These are phyloP conservation scores for Dorcoceras hygrometricum DNA, from an alignment of 257 asterid species.

Conservation along the genomic window DNA sequence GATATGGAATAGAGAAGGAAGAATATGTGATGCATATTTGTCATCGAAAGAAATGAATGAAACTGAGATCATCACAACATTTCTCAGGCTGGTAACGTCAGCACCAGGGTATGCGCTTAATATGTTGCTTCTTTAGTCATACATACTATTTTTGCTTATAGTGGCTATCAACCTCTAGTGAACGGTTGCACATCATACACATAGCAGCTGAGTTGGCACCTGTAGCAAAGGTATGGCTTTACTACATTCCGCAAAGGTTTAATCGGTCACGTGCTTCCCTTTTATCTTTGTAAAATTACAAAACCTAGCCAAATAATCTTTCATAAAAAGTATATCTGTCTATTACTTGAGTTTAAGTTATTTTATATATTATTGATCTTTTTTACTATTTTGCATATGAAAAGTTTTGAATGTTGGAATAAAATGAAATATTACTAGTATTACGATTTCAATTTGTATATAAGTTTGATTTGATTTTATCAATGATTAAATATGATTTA, in stretches of 20 bases:
- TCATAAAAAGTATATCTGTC: no score
- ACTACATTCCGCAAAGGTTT: constrained; percentile 11
- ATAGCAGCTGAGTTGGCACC: constrained; percentile 99
- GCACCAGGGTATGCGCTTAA: constrained; percentile 46
- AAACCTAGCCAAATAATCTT: neutral
- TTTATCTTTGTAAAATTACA: neutral
- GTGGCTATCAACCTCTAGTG: constrained; percentile 43
- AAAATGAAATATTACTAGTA: no score
- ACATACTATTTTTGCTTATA: constrained; percentile 28
- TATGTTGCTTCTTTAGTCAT: constrained; percentile 11
- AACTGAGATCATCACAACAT: constrained; percentile 50
- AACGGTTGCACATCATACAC: constrained; percentile 80
- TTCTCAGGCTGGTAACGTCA: constrained; percentile 54
- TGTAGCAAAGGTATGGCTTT: constrained; percentile 81
- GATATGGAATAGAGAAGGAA: constrained; percentile 70
- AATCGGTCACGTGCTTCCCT: constrained; percentile 11
- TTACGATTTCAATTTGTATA: no score
- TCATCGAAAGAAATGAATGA: constrained; percentile 71
- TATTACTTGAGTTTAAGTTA: neutral
- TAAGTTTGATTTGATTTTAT: no score
- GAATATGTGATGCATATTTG: constrained; percentile 55
- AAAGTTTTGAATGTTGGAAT: no score
- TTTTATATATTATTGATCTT: no score
- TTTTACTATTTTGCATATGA: no score
- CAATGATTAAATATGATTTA: no score